These are phyloP conservation scores for Bothriochloa decipiens DNA, from an alignment of 176 grass and related monocot species.

Conservation along the genomic window DNA sequence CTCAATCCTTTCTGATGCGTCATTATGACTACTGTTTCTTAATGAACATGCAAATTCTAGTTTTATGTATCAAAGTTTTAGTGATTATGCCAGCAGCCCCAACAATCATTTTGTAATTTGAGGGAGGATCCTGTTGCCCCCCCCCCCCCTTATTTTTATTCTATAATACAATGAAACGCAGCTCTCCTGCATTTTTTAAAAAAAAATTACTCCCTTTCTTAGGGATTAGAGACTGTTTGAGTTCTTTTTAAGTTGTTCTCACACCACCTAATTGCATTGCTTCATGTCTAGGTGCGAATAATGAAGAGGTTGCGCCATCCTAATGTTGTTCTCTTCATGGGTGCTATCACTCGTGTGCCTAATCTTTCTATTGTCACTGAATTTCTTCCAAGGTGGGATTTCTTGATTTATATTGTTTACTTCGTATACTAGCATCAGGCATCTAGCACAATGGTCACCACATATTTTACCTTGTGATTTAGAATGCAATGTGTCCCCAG, in stretches of 20 bases:
- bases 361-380: slow-evolving; percentile 97
- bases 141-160: too few species aligned
- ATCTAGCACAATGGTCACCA: slow-evolving; percentile 9
- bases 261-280: neutral
- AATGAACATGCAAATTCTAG: slow-evolving; percentile 26
- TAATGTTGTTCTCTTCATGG: slow-evolving; percentile 99
- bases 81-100: slow-evolving; percentile 21
- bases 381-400: slow-evolving; percentile 88
- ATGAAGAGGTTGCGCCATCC: slow-evolving; percentile 94
- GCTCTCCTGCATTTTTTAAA: too few species aligned
- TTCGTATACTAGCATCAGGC: neutral
- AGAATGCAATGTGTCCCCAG: slow-evolving; percentile 23
- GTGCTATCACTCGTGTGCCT: slow-evolving; percentile 88
- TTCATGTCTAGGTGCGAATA: slow-evolving; percentile 80
- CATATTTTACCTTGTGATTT: slow-evolving; percentile 12
- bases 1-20: neutral
- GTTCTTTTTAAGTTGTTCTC: neutral
- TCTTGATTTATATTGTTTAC: slow-evolving; percentile 33
- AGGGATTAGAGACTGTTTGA: neutral
- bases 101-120: slow-evolving; percentile 18
- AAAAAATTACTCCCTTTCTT: slow-evolving; percentile 15
- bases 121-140: neutral
- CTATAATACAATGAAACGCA: too few species aligned
- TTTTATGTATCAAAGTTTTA: neutral
- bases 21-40: slow-evolving; percentile 9